Conservation (phyloP, 257 asterid genomes). For the Nicotiana tomentosiformis region DNA sequence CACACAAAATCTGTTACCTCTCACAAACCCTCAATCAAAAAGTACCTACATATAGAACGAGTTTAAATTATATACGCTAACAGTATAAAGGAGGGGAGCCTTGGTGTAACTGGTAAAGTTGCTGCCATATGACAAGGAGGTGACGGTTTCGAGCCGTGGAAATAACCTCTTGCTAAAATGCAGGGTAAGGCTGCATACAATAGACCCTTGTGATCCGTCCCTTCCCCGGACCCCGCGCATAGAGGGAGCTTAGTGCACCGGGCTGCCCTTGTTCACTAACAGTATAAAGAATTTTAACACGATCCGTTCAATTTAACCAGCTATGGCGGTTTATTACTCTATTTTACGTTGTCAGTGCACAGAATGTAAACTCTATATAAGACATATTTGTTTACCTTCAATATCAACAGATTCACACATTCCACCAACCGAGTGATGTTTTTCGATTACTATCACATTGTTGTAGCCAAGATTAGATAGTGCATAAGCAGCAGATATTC, state of each 20-base stretch:
- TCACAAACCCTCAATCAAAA: background rate
- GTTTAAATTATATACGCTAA: background rate
- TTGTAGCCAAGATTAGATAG: constrained; percentile 61
- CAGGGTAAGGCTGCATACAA: too few relatives aligned
- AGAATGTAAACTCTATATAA: background rate
- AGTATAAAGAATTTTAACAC: background rate
- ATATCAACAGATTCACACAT: constrained; percentile 79
- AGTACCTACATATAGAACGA: background rate
- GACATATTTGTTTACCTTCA: constrained; percentile 41
- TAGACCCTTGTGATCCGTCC: too few relatives aligned
- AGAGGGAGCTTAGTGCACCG: too few relatives aligned
- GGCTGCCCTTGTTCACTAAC: background rate
- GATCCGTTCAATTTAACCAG: background rate
- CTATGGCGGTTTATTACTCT: background rate
- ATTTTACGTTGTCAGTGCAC: background rate
- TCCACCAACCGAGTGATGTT: constrained; percentile 77
- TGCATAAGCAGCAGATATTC: constrained; percentile 76
- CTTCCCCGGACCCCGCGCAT: too few relatives aligned
- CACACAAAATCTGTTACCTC: background rate
- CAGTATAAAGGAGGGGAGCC: too few relatives aligned
- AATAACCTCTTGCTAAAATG: too few relatives aligned
- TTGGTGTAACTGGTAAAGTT: too few relatives aligned
- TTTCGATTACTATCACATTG: constrained; percentile 61
- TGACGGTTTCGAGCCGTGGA: too few relatives aligned
- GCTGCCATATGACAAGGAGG: too few relatives aligned